phyloP scores from a whole-genome alignment of 768 basidiomycete species.

The Phaffia australis region DNA sequence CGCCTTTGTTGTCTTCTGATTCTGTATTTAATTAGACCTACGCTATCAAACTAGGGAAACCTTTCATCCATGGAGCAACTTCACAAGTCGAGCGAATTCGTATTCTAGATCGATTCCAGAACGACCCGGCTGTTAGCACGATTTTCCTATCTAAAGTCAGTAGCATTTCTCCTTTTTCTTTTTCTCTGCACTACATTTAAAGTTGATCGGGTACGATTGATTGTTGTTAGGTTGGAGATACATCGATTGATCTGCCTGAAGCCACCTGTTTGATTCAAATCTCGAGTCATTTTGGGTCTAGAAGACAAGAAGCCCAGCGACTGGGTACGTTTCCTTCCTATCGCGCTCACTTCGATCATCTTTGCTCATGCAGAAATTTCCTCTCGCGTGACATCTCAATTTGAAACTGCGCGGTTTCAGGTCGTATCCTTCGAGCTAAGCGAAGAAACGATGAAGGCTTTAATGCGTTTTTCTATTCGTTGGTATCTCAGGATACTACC shows the following conservation, averaged over 20 bases:
- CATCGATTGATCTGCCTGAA: conserved; percentile 96
- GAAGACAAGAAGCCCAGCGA: conserved; percentile 93
- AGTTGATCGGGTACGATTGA: not conserved
- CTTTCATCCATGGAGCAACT: conserved; percentile 91
- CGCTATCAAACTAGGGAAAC: conserved; percentile 82
- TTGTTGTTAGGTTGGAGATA: conserved; percentile 72
- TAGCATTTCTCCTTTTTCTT: conserved; percentile 1
- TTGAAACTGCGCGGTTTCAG: conserved; percentile 38
- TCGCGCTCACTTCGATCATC: no score
- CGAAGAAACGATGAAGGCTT: conserved; percentile 97
- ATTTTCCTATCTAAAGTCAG: conserved; percentile 93
- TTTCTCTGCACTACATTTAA: not conserved
- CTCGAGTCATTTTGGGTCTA: conserved; percentile 95
- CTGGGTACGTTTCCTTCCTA: conserved; percentile 50
- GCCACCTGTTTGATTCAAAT: conserved; percentile 99
- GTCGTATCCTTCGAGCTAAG: conserved; percentile 92
- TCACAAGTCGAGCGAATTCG: conserved; percentile 92
- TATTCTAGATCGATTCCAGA: conserved; percentile 88
- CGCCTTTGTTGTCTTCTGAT: not conserved
- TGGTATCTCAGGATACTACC: conserved; percentile 97
- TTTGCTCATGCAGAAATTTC: conserved; percentile 3
- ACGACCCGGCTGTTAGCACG: conserved; percentile 88
- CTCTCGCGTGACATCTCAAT: conserved; percentile 5
- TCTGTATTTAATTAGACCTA: conserved; percentile 49
- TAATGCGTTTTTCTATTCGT: conserved; percentile 98